Evolutionary conservation across 2,329 filamentous ascomycete genomes (phyloP).

Genomic region (Cladophialophora chaetospira): DNA sequence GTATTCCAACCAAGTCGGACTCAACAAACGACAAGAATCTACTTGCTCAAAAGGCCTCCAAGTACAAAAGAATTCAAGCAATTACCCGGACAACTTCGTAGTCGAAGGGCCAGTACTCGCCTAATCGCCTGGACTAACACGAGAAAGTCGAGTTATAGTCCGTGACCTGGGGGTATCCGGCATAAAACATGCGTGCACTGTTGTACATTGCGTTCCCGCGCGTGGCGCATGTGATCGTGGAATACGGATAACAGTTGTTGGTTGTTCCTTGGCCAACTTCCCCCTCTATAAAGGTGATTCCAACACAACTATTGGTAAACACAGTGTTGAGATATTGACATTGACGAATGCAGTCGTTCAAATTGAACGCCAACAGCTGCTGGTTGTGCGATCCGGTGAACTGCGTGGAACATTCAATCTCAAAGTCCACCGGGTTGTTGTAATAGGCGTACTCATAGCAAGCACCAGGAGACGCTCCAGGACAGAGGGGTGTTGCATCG

Average conservation of each 20-base stretch:
- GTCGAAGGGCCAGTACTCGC: slow-evolving; percentile 3
- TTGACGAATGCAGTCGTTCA: slow-evolving; percentile 24
- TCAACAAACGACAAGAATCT: too few relatives aligned
- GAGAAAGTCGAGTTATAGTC: slow-evolving; percentile 24
- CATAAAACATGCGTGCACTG: slow-evolving; percentile 21
- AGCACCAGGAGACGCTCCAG: slow-evolving; percentile 16
- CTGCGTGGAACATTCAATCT: slow-evolving; percentile 24
- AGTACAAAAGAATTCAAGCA: too few relatives aligned
- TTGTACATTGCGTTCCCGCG: slow-evolving; percentile 18
- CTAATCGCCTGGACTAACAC: too few relatives aligned
- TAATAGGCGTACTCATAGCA: slow-evolving; percentile 23
- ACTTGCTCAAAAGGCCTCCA: too few relatives aligned
- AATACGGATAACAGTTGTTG: slow-evolving; percentile 25
- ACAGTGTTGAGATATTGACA: slow-evolving; percentile 22
- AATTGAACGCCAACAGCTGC: slow-evolving; percentile 14
- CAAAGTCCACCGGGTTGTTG: slow-evolving; percentile 19
- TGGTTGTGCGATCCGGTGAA: slow-evolving; percentile 14
- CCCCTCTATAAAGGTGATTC: slow-evolving; percentile 19
- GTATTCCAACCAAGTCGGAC: too few relatives aligned
- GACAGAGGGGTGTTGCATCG: slow-evolving; percentile 5
- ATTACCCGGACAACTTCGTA: slow-evolving; percentile 4
- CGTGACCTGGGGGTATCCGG: slow-evolving; percentile 22
- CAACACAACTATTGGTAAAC: slow-evolving; percentile 17
- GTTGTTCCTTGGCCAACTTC: slow-evolving; percentile 9
- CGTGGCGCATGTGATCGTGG: slow-evolving; percentile 16